Evolutionary conservation across 2,329 filamentous ascomycete genomes (phyloP), one percentile per base, ranked within the genome.

Genomic region (Remersonia thermophila): DNA sequence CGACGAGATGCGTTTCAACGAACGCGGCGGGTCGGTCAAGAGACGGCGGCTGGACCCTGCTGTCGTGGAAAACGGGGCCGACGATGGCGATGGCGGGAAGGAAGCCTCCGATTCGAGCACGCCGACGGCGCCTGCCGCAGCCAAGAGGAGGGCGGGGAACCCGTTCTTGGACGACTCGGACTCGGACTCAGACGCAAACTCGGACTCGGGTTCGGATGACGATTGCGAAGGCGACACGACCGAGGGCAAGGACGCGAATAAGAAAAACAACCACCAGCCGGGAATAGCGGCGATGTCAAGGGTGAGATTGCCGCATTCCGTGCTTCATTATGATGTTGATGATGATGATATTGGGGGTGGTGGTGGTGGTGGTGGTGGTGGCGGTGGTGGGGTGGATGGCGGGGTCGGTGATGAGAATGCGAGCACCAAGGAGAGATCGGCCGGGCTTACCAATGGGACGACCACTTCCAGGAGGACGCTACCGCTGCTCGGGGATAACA

Each of bases 91-190:
- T n/a, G n/a, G n/a, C n/a, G n/a, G n/a, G n/a, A n/a, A 15, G 32
- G 16, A 30, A 13, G 15, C 14, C 34, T 5, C 14, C 29, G 30
- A 23, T 25, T 16, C 35, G 34, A 13, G 33, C 36, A 16, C 27
- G 34, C 15, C 18, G 13, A 12, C 48, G 30, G 35, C 47, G 7
- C 43, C 50, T 23, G 20, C 20, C 5, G 9, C 20, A 34, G 38
- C 47, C 4, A 54, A 51, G 25, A 62, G 54, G 39, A 52, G 39
- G 7, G 49, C 51, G 15, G 65, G 56, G 38, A 76, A 73, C 0
- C 80, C 80, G 0, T 87, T 87, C 47, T 52, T 86, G 28, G 71
- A 81, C 39, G 80, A 85, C 42, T 84, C 80, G 20, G 20, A 23
- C 20, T 23, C 20, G 20, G 20, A 23, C n/a, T n/a, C n/a, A n/a